Conservation (phyloP, 257 asterid species). For the Nicotiana noctiflora region DNA sequence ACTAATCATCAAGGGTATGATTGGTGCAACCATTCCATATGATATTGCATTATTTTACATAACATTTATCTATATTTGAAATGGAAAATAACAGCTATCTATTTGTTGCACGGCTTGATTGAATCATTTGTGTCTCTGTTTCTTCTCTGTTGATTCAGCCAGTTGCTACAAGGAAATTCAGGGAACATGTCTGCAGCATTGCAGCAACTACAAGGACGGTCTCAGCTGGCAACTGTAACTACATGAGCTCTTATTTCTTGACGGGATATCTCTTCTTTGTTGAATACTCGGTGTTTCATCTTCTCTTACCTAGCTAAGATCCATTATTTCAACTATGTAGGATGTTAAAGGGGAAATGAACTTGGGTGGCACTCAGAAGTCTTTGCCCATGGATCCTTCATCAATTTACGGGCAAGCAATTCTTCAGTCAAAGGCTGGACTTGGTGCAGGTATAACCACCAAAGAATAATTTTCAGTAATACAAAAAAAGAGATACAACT, state of each 20-base stretch:
- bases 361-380: conserved; percentile 65
- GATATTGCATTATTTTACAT: background rate
- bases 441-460: conserved; percentile 68
- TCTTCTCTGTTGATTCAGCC: conserved; percentile 53
- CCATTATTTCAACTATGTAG: conserved; percentile 28
- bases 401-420: conserved; percentile 91
- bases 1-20: conserved; percentile 76
- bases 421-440: conserved; percentile 92
- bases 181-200: conserved; percentile 83
- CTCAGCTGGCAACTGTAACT: conserved; percentile 72
- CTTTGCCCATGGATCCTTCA: conserved; percentile 81
- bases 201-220: conserved; percentile 97
- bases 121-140: background rate
- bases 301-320: background rate
- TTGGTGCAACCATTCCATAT: conserved; percentile 11
- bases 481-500: background rate
- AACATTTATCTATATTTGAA: background rate
- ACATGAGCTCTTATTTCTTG: conserved; percentile 7
- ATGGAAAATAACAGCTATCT: background rate
- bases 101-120: background rate
- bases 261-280: conserved; percentile 4
- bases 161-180: conserved; percentile 79
- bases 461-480: background rate
- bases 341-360: conserved; percentile 74
- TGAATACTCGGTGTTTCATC: background rate